These are phyloP conservation scores for Fraxinus velutina DNA, from an alignment of 305 asterid genomes.

Conservation along the genomic window DNA sequence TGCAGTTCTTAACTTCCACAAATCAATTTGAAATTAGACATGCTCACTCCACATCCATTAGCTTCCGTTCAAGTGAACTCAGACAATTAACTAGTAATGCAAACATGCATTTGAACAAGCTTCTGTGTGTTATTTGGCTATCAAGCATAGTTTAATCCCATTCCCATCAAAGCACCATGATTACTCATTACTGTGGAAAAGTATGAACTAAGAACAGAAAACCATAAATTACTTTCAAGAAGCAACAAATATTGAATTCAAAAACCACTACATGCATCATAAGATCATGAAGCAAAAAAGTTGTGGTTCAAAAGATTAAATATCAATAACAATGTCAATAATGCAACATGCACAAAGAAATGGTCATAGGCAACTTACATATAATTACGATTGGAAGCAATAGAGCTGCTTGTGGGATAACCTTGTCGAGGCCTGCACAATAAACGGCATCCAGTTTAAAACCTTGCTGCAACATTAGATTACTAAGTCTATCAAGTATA, in stretches of 20 bases:
- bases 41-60: background rate
- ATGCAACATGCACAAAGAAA: background rate
- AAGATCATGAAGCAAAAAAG: background rate
- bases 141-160: background rate
- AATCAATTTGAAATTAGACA: background rate
- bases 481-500: background rate
- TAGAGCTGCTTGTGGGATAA: conserved; percentile 47
- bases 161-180: background rate
- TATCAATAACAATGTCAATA: background rate
- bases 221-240: background rate
- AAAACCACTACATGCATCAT: background rate
- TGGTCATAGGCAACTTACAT: conserved; percentile 36
- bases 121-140: background rate
- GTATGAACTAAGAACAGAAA: background rate
- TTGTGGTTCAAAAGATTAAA: background rate
- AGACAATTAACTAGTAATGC: background rate
- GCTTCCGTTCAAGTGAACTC: background rate
- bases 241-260: background rate
- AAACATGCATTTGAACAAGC: background rate
- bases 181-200: background rate
- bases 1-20: background rate
- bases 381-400: conserved; percentile 37
- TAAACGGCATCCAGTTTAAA: background rate
- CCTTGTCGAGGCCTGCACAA: conserved; percentile 53
- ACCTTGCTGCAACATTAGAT: background rate